Conservation (phyloP, 2,329 filamentous ascomycete species). For the Cladosporium sp. region DNA sequence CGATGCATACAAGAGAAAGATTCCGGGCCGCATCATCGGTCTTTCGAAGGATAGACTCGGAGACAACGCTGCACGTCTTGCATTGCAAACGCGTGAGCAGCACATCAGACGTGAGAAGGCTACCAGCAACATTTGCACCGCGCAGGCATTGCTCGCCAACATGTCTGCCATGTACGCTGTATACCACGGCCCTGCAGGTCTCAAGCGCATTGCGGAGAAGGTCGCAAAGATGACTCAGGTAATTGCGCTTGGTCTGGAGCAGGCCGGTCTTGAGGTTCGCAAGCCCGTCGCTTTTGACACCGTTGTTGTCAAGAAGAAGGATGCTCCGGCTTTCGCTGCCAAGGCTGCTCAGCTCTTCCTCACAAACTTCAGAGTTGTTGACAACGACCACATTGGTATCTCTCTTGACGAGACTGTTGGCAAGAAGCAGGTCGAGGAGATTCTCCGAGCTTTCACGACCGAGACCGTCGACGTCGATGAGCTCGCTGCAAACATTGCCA, state of each 20-base stretch:
- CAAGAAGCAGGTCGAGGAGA: slow-evolving; percentile 55
- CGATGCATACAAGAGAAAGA: slow-evolving; percentile 91
- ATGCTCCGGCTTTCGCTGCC: slow-evolving; percentile 53
- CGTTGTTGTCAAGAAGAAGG: slow-evolving; percentile 59
- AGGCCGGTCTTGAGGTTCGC: slow-evolving; percentile 56
- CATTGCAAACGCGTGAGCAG: slow-evolving; percentile 90
- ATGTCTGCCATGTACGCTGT: slow-evolving; percentile 95
- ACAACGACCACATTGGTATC: slow-evolving; percentile 64
- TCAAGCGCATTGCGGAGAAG: slow-evolving; percentile 80
- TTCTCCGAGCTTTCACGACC: slow-evolving; percentile 57
- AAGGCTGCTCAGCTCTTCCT: slow-evolving; percentile 51
- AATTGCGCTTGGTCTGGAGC: slow-evolving; percentile 49
- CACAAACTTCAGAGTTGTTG: slow-evolving; percentile 65
- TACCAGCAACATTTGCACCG: slow-evolving; percentile 96
- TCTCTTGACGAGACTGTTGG: slow-evolving; percentile 76
- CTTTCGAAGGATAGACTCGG: slow-evolving; percentile 89
- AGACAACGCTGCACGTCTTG: slow-evolving; percentile 75
- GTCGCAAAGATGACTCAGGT: slow-evolving; percentile 70
- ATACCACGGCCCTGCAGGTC: slow-evolving; percentile 83
- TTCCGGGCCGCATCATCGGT: slow-evolving; percentile 86
- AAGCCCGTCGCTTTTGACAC: slow-evolving; percentile 69
- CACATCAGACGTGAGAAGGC: slow-evolving; percentile 96
- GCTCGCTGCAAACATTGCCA: slow-evolving; percentile 34
- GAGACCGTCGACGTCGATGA: slow-evolving; percentile 40
- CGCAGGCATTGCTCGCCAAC: slow-evolving; percentile 89